Percentiles rank a stretch among this genome's conserved stretches.
These are phyloP conservation scores for Schizothecium vesticola DNA, from an alignment of 495 filamentous ascomycete genomes.

Conservation along the genomic window DNA sequence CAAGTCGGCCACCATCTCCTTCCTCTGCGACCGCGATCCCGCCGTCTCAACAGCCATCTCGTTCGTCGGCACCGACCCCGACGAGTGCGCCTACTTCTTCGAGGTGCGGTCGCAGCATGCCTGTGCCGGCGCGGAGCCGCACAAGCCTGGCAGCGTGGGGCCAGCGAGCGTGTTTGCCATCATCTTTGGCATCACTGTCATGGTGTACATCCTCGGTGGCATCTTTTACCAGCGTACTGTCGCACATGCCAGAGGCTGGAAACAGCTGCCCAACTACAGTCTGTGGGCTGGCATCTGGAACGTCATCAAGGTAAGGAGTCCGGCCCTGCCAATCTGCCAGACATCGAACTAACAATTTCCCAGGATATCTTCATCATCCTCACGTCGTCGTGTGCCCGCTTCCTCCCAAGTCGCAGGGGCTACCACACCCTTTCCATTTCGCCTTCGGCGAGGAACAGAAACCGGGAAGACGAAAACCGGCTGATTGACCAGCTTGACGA, in stretches of 20 bases:
- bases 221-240: conserved; percentile 94
- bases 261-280: conserved; percentile 88
- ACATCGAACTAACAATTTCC: conserved; percentile 6
- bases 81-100: conserved; percentile 95
- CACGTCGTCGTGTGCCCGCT: conserved; percentile 66
- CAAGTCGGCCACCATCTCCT: conserved; percentile 86
- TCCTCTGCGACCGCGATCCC: conserved; percentile 83
- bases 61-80: conserved; percentile 76
- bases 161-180: conserved; percentile 89
- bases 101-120: conserved; percentile 83
- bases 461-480: conserved; percentile 80
- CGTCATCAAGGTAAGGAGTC: conserved; percentile 63
- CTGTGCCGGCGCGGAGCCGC: conserved; percentile 60
- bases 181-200: conserved; percentile 76
- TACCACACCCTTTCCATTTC: conserved; percentile 55
- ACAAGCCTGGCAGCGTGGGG: conserved; percentile 62
- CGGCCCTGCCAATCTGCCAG: neutral
- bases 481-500: conserved; percentile 96
- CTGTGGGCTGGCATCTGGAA: conserved; percentile 85
- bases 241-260: conserved; percentile 91
- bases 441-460: conserved; percentile 40
- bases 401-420: conserved; percentile 58
- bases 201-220: conserved; percentile 87
- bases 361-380: conserved; percentile 80
- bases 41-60: conserved; percentile 54